Base-by-base conservation (phyloP, 495 filamentous ascomycete genomes). In the Aspergillus taichungensis region DNA sequence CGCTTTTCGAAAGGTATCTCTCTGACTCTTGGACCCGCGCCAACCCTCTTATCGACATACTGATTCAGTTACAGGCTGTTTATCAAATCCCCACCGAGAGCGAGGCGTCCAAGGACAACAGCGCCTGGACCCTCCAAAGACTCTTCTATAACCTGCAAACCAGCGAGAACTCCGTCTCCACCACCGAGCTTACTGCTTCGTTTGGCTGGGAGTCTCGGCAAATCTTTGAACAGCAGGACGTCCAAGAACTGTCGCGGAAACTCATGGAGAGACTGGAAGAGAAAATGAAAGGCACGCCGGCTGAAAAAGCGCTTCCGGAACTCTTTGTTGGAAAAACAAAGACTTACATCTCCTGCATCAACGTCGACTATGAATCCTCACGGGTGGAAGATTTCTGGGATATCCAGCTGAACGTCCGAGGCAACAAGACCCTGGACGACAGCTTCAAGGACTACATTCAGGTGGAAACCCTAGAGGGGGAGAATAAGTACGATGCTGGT, bases 161-260 rank as follows among this genome's bases (percentile, higher is more conserved):
- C 8, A 87, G 75, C 44, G 78, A 82, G 30, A 60, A 66, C 28
- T 86, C 94, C 2, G 91, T 99, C 0, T 80, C 85, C 1, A 99
- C 92, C 5, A 84, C 81, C 34, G 92, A 99, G 57, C 79, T 99
- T 12, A 99, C 92, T 0, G 80, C 80, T 46, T 95, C 94, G 0
- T 99, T 99, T 66, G 92, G 92, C 28, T 99, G 92, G 92, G 91
- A 99, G 53, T 91, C 89, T 0, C 81, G 85, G 50, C 91, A 99
- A 61, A 95, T 96, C 30, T 99, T 99, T 63, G 94, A 95, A 61
- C 92, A 99, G 61, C 92, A 99, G 68, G 92, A 99, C 66, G 92
- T 99, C 6, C 92, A 99, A 59, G 92, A 99, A 61, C 71, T 99
- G 12, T 95, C 88, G 12, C 77, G 92, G 34, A 95, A 96, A 60